These are phyloP conservation scores for Furcasterigmium furcatum DNA, from an alignment of 2,329 filamentous ascomycete species.

Conservation along the genomic window DNA sequence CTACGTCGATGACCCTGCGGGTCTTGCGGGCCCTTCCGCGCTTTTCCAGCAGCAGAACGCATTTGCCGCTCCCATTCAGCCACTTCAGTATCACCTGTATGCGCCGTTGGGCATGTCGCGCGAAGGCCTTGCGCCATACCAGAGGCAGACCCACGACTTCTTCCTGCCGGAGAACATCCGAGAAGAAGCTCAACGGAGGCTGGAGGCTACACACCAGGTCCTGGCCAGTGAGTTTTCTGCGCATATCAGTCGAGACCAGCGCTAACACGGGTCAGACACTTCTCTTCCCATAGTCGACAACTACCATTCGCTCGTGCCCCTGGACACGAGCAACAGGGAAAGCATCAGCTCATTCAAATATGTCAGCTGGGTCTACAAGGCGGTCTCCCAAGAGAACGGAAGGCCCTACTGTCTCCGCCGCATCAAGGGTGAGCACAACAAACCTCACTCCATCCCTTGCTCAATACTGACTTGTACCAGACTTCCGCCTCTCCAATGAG, in stretches of 20 bases:
- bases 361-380: slow-evolving; percentile 93
- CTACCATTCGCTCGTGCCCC: slow-evolving; percentile 87
- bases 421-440: slow-evolving; percentile 63
- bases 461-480: slow-evolving; percentile 30
- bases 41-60: slow-evolving; percentile 63
- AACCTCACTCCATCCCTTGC: no score
- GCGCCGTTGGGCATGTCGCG: slow-evolving; percentile 80
- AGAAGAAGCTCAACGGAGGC: slow-evolving; percentile 85
- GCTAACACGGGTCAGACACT: slow-evolving; percentile 31
- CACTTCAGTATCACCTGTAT: slow-evolving; percentile 91
- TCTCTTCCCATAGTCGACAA: slow-evolving; percentile 78
- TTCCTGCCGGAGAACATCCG: slow-evolving; percentile 85
- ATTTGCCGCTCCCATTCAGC: slow-evolving; percentile 54
- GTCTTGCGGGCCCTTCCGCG: slow-evolving; percentile 52
- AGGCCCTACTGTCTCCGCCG: slow-evolving; percentile 83
- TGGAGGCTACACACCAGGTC: slow-evolving; percentile 80
- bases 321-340: slow-evolving; percentile 80
- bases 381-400: slow-evolving; percentile 82
- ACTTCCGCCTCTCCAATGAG: slow-evolving; percentile 85
- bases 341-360: slow-evolving; percentile 80
- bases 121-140: slow-evolving; percentile 79
- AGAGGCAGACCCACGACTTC: slow-evolving; percentile 84
- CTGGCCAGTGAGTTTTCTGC: slow-evolving; percentile 61
- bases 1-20: slow-evolving; percentile 70
- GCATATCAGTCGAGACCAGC: background rate